Evolutionary conservation across 2,329 filamentous ascomycete genomes (phyloP).

Genomic region (Teratosphaeria destructans): DNA sequence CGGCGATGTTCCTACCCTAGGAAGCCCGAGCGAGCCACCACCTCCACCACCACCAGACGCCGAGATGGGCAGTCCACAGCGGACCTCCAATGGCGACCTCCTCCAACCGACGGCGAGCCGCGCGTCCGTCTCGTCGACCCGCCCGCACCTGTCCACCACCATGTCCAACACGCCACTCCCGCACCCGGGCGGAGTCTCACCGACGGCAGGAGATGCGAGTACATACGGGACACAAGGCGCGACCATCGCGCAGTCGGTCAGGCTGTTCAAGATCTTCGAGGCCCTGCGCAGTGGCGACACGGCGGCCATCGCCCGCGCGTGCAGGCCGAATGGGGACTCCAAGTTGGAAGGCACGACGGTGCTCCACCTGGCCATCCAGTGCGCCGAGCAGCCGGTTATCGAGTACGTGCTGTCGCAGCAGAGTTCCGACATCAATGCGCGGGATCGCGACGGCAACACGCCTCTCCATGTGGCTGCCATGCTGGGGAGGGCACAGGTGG

Average conservation of each 20-base stretch:
- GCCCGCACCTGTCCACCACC: constrained; percentile 26
- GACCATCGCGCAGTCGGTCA: constrained; percentile 80
- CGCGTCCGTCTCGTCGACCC: constrained; percentile 16
- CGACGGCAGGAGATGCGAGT: constrained; percentile 4
- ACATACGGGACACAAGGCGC: constrained; percentile 26
- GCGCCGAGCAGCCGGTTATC: constrained; percentile 82
- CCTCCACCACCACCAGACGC: constrained; percentile 5
- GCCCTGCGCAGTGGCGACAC: constrained; percentile 84
- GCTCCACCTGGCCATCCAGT: constrained; percentile 88
- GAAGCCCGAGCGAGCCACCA: constrained; percentile 5
- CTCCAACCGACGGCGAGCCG: constrained; percentile 10
- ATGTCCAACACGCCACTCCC: constrained; percentile 20
- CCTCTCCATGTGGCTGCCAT: constrained; percentile 78
- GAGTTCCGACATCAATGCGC: constrained; percentile 64
- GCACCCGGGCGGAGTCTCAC: constrained; percentile 9
- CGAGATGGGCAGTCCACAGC: constrained; percentile 13
- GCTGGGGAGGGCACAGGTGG: constrained; percentile 69
- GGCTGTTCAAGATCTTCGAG: constrained; percentile 90
- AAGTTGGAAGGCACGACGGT: constrained; percentile 70
- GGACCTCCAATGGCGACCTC: constrained; percentile 15
- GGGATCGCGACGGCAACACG: constrained; percentile 90
- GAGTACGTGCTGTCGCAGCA: constrained; percentile 78
- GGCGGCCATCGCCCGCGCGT: constrained; percentile 74
- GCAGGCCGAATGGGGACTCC: constrained; percentile 42
- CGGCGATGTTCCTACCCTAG: constrained; percentile 28